Percentiles rank a stretch among this genome's conserved stretches.
phyloP scores from a whole-genome alignment of 2,329 filamentous ascomycete species.

The Fusarium haematococcum region DNA sequence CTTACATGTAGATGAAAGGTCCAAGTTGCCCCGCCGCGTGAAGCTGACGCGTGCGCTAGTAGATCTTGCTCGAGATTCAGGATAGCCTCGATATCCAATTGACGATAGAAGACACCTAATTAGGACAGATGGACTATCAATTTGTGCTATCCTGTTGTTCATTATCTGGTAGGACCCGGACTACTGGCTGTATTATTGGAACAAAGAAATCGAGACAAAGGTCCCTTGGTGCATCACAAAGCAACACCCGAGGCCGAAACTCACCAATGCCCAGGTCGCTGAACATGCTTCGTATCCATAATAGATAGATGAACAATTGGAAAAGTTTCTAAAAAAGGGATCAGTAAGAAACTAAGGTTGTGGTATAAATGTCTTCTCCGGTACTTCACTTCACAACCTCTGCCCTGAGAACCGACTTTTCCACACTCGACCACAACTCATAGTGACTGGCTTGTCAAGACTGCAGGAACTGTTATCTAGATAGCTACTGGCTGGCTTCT shows the following conservation, averaged over 20 bases:
- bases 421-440: background rate
- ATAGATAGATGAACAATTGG: background rate
- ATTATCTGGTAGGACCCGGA: background rate
- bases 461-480: background rate
- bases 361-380: background rate
- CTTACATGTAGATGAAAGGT: constrained; percentile 9
- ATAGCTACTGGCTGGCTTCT: background rate
- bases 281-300: background rate
- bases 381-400: background rate
- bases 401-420: background rate
- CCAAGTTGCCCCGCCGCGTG: constrained; percentile 19
- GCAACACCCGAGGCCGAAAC: background rate
- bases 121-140: background rate
- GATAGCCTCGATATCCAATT: background rate
- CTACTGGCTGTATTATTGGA: background rate
- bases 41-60: constrained; percentile 2
- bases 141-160: background rate
- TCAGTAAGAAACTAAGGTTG: too few relatives aligned
- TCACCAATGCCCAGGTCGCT: too few relatives aligned
- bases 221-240: background rate
- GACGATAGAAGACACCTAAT: background rate
- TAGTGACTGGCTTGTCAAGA: background rate
- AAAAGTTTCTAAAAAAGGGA: background rate
- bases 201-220: background rate
- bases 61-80: background rate